These are phyloP conservation scores for Dorcoceras hygrometricum DNA, from an alignment of 257 asterid genomes.

Conservation along the genomic window DNA sequence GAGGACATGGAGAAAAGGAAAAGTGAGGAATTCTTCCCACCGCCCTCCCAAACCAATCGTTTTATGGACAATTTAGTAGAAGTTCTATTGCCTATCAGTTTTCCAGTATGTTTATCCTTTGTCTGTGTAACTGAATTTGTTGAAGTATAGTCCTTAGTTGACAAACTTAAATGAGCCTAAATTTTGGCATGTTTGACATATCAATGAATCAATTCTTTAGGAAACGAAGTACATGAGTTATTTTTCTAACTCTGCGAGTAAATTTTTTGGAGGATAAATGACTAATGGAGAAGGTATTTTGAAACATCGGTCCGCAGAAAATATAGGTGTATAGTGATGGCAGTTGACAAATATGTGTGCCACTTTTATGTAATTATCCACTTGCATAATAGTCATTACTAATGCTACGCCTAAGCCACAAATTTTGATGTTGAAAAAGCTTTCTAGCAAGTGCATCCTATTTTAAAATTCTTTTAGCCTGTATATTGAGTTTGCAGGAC, in stretches of 20 bases:
- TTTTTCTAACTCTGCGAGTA: not conserved
- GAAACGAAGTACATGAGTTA: not conserved
- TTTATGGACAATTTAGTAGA: not conserved
- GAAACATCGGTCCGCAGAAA: not conserved
- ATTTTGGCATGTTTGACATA: no score
- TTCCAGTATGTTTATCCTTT: not conserved
- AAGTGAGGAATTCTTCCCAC: constrained; percentile 45
- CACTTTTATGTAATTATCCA: no score
- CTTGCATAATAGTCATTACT: no score
- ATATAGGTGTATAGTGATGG: no score
- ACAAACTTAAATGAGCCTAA: not conserved
- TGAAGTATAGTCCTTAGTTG: not conserved
- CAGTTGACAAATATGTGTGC: no score
- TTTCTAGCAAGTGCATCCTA: no score
- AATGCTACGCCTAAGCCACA: not conserved
- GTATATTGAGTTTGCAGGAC: no score
- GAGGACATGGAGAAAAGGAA: constrained; percentile 81
- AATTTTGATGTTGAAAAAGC: not conserved
- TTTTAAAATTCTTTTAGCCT: no score
- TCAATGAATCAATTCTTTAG: not conserved
- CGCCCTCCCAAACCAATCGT: constrained; percentile 1
- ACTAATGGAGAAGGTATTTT: not conserved
- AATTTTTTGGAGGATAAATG: not conserved
- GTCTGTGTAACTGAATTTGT: not conserved
- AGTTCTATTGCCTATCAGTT: not conserved